Evolutionary conservation across 2,329 filamentous ascomycete genomes (phyloP).

Genomic region (Didymellaceae sp.): DNA sequence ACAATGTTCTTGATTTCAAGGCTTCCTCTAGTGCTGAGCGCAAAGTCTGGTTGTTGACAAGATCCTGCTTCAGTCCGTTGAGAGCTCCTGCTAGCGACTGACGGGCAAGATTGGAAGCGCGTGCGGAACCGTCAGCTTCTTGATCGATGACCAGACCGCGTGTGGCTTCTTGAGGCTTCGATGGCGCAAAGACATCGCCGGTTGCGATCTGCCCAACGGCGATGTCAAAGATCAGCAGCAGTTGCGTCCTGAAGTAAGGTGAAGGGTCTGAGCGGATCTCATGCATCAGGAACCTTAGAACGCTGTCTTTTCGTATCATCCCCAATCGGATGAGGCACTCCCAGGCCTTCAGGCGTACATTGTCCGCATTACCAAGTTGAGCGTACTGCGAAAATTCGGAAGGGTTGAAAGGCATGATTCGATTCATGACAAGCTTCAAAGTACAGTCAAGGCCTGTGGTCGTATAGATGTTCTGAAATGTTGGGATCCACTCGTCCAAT

Average conservation of each 20-base stretch:
- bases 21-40: conserved; percentile 64
- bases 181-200: conserved; percentile 52
- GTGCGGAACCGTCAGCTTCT: conserved; percentile 50
- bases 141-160: conserved; percentile 64
- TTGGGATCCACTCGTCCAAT: conserved; percentile 71
- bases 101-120: conserved; percentile 61
- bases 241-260: conserved; percentile 61
- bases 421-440: conserved; percentile 60
- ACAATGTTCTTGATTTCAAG: conserved; percentile 57
- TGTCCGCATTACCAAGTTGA: conserved; percentile 63
- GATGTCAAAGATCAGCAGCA: conserved; percentile 61
- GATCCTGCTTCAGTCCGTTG: conserved; percentile 60
- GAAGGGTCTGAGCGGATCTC: conserved; percentile 64
- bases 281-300: conserved; percentile 64
- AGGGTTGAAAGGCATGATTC: conserved; percentile 59
- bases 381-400: conserved; percentile 68
- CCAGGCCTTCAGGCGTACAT: conserved; percentile 66
- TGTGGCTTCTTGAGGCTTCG: conserved; percentile 41
- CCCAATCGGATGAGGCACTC: conserved; percentile 63
- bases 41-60: conserved; percentile 57
- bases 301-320: conserved; percentile 56
- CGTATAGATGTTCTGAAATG: conserved; percentile 69
- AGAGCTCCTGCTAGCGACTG: conserved; percentile 66
- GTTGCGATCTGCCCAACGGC: conserved; percentile 66
- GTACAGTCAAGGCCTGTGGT: conserved; percentile 67